phyloP scores from a whole-genome alignment of 257 asterid species.

The Nicotiana paniculata region DNA sequence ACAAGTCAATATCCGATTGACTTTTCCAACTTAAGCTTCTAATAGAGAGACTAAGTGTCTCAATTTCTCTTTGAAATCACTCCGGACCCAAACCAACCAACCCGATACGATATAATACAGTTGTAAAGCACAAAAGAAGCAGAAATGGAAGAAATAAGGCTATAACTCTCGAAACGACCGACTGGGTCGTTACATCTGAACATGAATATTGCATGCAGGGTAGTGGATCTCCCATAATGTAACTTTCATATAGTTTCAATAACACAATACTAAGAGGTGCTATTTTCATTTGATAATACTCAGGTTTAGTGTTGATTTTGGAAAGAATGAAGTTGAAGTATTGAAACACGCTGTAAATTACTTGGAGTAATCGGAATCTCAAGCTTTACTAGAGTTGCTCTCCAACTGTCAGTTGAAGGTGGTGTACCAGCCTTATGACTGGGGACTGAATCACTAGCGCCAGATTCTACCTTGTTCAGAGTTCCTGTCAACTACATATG shows the following conservation, averaged over 20 bases:
- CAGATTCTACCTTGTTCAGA: neutral
- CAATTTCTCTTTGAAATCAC: no score
- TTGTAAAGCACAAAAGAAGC: no score
- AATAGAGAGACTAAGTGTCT: no score
- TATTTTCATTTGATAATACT: neutral
- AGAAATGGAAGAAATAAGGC: no score
- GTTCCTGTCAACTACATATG: neutral
- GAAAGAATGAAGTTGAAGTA: constrained; percentile 72
- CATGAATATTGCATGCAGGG: neutral
- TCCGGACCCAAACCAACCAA: no score
- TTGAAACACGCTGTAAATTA: constrained; percentile 79
- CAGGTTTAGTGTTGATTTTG: constrained; percentile 80
- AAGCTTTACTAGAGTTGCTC: constrained; percentile 67
- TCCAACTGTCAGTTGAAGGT: constrained; percentile 55
- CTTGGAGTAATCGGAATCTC: constrained; percentile 45
- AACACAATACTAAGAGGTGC: neutral
- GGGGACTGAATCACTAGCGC: constrained; percentile 67
- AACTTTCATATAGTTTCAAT: neutral
- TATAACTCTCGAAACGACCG: no score
- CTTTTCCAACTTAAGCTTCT: no score
- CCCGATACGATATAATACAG: no score
- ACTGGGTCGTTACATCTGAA: no score
- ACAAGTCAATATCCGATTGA: no score
- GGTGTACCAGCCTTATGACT: constrained; percentile 54
- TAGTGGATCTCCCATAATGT: neutral